Evolutionary conservation across 2,329 filamentous ascomycete species (phyloP), one percentile per base, ranked within the genome.

Genomic region (Teratosphaeria pseudoeucalypti): DNA sequence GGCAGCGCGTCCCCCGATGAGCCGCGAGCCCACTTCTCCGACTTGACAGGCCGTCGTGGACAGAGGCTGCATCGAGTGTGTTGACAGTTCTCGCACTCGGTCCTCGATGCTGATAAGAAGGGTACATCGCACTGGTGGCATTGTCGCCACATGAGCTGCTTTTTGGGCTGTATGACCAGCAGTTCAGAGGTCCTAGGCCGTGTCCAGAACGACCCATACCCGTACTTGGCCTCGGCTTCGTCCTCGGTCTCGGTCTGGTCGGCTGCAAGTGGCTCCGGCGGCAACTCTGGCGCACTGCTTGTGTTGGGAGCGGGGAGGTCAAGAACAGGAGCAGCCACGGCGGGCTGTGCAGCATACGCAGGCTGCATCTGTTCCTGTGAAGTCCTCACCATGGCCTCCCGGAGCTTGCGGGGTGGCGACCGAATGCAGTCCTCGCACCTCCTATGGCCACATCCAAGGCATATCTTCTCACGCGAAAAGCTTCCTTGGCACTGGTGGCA

Each of bases 401-500:
- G 81, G 67, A 77, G 80, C 65, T 82, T 84, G 76, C 85, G 85
- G 57, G 82, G 78, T 37, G 91, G 91, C 67, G 87, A 84, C 58
- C 89, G 85, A 32, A 85, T 83, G 72, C 92, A 96, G 69, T 88
- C 85, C 70, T 84, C 87, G 82, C 92, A 96, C 65, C 89, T 84
- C 54, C 79, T 78, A 75, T 96, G 92, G 66, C 88, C 81, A 77
- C 92, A 96, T 65, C 83, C 83, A 64, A 81, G 74, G 74, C 92
- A 96, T 61, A 87, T 79, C 75, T 87, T 90, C 67, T 86, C 83
- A 23, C 82, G 74, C 59, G 87, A 86, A 72, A 92, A 95, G 27
- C 82, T 82, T 14, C 86, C 83, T 60, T 85, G 82, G 77, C 92
- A 96, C 65, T 83, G 81, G 75, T 96, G 92, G 74, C 92, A 96